Evolutionary conservation across 2,329 filamentous ascomycete species (phyloP), one percentile per base, ranked within the genome.

Genomic region (Fusarium tricinctum): DNA sequence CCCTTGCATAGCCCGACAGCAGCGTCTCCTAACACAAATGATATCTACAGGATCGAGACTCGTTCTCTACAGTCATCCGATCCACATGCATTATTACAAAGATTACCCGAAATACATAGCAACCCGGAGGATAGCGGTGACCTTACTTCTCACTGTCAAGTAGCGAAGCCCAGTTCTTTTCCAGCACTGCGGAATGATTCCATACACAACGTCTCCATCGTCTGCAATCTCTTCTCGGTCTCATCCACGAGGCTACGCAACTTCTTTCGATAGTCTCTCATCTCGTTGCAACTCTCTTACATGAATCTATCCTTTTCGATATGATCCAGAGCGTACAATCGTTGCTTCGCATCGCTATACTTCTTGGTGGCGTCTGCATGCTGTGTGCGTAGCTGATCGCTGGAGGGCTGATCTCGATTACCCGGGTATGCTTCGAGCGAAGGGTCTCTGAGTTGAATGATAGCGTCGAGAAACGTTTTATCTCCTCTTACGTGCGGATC

Each of bases 391-490:
- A 26, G 8, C 3, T 23, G 7, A 1, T 49, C 12, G 1, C 13
- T 12, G 5, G 8, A 14, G 0, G 1, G 2, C 4, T 17, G 12
- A 6, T 15, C 8, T 1, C 6, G 14, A 12, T 22, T 23, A 9
- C 8, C 12, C 5, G 56, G n/a, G 1, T 15, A 12, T 3, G 10
- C 8, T 22, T 28, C 22, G 3, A 42, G 17, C 1, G 42, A 10
- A 1, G 26, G 13, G 0, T 26, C 44, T 2, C n/a, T 15, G 14
- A 50, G 3, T 6, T 8, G 19, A 13, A 12, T 23, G 8, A 56
- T 7, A 2, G 32, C 19, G 3, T 40, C 14, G 13, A 35, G 4
- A 1, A 30, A 19, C 6, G 38, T 28, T 4, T 15, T 7, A 1
- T 19, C 33, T 40, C 22, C 14, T 3, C 14, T 50, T 5, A 12